These are phyloP conservation scores for Medicago lupulina DNA, from an alignment of 306 rosid genomes.

Conservation along the genomic window DNA sequence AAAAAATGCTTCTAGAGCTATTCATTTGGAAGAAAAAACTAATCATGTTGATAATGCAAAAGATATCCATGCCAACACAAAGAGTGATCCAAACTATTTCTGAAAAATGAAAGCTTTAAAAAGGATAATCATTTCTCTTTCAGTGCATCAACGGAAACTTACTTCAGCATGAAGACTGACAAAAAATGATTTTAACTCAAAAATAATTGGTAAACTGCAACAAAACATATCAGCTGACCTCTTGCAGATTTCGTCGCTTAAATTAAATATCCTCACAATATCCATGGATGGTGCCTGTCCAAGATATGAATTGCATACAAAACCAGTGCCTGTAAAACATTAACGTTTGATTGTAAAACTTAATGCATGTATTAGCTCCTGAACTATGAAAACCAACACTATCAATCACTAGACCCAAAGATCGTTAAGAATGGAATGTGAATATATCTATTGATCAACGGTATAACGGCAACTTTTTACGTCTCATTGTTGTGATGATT, in stretches of 20 bases:
- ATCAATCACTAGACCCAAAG: background rate
- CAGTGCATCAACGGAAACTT: background rate
- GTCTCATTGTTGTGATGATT: background rate
- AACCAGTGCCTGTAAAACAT: slow-evolving; percentile 71
- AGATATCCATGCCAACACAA: background rate
- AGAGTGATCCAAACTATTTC: background rate
- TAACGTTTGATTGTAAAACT: slow-evolving; percentile 14
- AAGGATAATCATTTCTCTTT: background rate
- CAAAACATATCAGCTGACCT: slow-evolving; percentile 56
- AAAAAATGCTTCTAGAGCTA: background rate
- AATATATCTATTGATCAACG: background rate
- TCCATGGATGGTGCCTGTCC: slow-evolving; percentile 78
- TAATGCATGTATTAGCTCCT: slow-evolving; percentile 18
- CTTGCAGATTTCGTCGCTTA: slow-evolving; percentile 71
- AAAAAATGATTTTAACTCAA: slow-evolving; percentile 19
- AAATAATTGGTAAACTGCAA: slow-evolving; percentile 1
- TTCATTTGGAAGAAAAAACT: background rate
- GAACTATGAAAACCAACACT: slow-evolving; percentile 4
- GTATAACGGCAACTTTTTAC: background rate
- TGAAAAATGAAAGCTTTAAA: slow-evolving; percentile 10
- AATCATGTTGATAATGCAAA: slow-evolving; percentile 2
- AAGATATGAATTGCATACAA: slow-evolving; percentile 72
- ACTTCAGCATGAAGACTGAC: background rate
- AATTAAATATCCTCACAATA: slow-evolving; percentile 84
- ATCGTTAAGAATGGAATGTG: background rate